phyloP scores from a whole-genome alignment of 768 basidiomycete genomes.

The Hygrophoropsis aurantiaca region DNA sequence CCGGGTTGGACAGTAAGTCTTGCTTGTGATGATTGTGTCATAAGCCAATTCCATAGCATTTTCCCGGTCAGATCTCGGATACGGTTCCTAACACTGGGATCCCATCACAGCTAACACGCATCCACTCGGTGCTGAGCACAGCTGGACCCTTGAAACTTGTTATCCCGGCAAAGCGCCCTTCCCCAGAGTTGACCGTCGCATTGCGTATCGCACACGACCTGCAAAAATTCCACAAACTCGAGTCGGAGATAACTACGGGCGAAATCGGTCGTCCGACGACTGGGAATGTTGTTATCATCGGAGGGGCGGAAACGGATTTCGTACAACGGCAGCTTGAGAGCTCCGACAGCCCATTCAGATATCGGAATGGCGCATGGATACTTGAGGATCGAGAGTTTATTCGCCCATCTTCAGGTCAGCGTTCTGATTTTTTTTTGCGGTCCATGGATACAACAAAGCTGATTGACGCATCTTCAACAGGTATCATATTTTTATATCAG shows the following conservation, averaged over 20 bases:
- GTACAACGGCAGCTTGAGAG: slow-evolving; percentile 31
- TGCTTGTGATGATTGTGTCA: no score
- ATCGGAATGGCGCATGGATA: slow-evolving; percentile 19
- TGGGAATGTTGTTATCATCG: slow-evolving; percentile 63
- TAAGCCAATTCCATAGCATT: no score
- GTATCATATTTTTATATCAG: slow-evolving; percentile 65
- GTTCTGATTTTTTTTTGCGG: neutral
- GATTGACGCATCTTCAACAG: slow-evolving; percentile 27
- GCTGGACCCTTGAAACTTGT: slow-evolving; percentile 56
- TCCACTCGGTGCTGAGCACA: slow-evolving; percentile 66
- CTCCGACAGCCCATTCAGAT: slow-evolving; percentile 13
- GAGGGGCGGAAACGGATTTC: slow-evolving; percentile 36
- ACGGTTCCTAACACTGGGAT: neutral
- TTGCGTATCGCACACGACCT: slow-evolving; percentile 68
- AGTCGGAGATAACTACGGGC: slow-evolving; percentile 56
- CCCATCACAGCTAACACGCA: slow-evolving; percentile 46
- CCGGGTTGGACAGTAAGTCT: neutral
- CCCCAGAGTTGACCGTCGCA: slow-evolving; percentile 52
- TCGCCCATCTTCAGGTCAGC: slow-evolving; percentile 20
- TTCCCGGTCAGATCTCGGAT: neutral
- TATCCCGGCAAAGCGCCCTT: slow-evolving; percentile 36
- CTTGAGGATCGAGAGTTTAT: slow-evolving; percentile 14
- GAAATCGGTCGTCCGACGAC: slow-evolving; percentile 21
- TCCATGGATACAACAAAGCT: slow-evolving; percentile 4
- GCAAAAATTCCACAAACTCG: slow-evolving; percentile 66